Evolutionary conservation across 139 green algal genomes (phyloP), one percentile per base, ranked within the genome.

Genomic region (Chlorella ohadii): DNA sequence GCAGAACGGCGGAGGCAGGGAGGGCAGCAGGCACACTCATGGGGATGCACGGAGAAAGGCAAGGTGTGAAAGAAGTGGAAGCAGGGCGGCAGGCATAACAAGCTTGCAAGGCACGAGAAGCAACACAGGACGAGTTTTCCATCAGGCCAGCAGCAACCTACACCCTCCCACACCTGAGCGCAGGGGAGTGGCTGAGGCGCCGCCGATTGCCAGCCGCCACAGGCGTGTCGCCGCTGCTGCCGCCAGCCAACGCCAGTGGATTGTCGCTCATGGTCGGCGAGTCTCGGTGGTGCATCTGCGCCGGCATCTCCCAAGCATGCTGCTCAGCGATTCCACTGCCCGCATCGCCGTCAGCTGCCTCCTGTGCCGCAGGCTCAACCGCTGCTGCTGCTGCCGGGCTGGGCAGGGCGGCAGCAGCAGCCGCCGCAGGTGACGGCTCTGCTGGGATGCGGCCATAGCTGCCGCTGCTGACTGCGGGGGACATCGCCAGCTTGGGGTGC

Each of bases 141-240:
- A n/a, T n/a, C n/a, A n/a, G n/a, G n/a, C n/a, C n/a, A n/a, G n/a
- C n/a, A n/a, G n/a, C n/a, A n/a, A n/a, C n/a, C n/a, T n/a, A n/a
- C n/a, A n/a, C n/a, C n/a, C n/a, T n/a, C n/a, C n/a, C 47, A 27
- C 76, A 82, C 76, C 76, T 82, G 57, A 63, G 76, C 2, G 76
- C 76, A 17, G 76, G 76, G 0, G 76, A 82, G 38, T 82, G 76
- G 76, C 57, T 82, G 31, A 72, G n/a, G 20, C 68, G 68, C 59
- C 76, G 34, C 23, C 56, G 1, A 36, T 4, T 47, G 57, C 25
- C 59, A 1, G 76, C 36, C 15, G 51, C 51, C 51, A 13, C 51
- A 9, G 51, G 51, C 51, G 51, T 59, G 15, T 59, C 51, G 13
- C 31, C 76, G 34, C 59, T 28, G 23, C 36, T 82, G 75, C 3